These are phyloP conservation scores for Diaporthe longicolla DNA, from an alignment of 2,329 filamentous ascomycete species.

Conservation along the genomic window DNA sequence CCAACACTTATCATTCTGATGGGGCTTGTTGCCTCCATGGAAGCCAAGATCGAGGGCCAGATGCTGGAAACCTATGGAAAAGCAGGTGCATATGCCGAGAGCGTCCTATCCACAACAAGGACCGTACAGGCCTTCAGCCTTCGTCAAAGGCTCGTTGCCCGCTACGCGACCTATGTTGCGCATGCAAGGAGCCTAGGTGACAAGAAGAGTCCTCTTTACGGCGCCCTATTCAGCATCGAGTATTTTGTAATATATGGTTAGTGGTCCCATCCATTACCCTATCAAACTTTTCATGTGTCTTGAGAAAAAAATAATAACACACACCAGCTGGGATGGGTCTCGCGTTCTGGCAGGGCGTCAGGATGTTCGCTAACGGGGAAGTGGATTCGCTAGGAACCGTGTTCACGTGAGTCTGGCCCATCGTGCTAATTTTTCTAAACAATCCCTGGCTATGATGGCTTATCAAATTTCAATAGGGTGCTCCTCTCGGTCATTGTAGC, in stretches of 20 bases:
- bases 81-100: constrained; percentile 13
- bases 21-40: not conserved
- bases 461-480: not conserved
- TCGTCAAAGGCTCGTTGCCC: constrained; percentile 8
- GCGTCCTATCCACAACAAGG: constrained; percentile 3
- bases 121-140: constrained; percentile 9
- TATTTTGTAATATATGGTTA: constrained; percentile 17
- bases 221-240: constrained; percentile 7
- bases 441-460: not conserved
- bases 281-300: not conserved
- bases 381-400: constrained; percentile 6
- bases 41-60: not conserved
- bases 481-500: constrained; percentile 8
- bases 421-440: no score
- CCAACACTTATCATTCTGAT: constrained; percentile 47
- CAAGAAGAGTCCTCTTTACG: constrained; percentile 10
- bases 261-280: no score
- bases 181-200: constrained; percentile 12
- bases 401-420: constrained; percentile 1
- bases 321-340: constrained; percentile 18
- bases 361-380: not conserved
- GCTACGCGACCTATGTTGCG: not conserved
- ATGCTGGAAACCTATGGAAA: constrained; percentile 8
- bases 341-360: constrained; percentile 19
- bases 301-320: not conserved